Evolutionary conservation across 2,329 filamentous ascomycete species (phyloP), one percentile per base, ranked within the genome.

Genomic region (Furcasterigmium sp.): DNA sequence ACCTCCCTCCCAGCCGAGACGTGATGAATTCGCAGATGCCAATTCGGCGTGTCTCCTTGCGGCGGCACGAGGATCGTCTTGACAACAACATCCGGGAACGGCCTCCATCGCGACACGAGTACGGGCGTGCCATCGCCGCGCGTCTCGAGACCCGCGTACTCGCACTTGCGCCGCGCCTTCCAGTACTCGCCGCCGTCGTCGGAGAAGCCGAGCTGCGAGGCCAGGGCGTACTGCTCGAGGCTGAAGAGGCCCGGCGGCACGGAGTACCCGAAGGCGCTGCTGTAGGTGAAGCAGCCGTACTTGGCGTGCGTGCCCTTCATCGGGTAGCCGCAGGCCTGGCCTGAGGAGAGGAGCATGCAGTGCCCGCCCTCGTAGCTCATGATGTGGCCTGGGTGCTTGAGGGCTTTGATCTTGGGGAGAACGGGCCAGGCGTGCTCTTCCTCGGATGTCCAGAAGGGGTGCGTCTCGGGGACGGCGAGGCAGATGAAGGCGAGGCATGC

Each of bases 281-380:
- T 85, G 63, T 91, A 91, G 6, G 85, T 85, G 57, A 91, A 90
- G 46, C 80, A 77, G 37, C 86, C 86, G 60, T 91, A 91, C 56
- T 91, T 91, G 48, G 86, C 84, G 59, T 91, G 85, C 0, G 85
- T 87, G 42, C 84, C 85, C 62, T 87, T 87, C 70, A 91, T 83
- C 0, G 86, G 83, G 57, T 91, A 91, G 60, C 85, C 83, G 62
- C 86, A 91, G n/a, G 82, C 83, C 59, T 91, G 86, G 2, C 87
- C 86, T 0, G 82, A 86, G 4, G 80, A 84, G 8, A 91, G 73
- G 19, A 91, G 71, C 71, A 90, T 86, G 37, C 81, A 83, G 59
- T 91, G 86, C 1, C 82, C 83, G n/a, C 83, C 85, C 15, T 80
- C 74, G 49, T 80, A 78, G 52, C 82, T 76, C 59, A 81, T 78